Percentiles rank a stretch among this genome's conserved stretches.
These are phyloP conservation scores for Asterochloris erici DNA, from an alignment of 139 green algal species.

Conservation along the genomic window DNA sequence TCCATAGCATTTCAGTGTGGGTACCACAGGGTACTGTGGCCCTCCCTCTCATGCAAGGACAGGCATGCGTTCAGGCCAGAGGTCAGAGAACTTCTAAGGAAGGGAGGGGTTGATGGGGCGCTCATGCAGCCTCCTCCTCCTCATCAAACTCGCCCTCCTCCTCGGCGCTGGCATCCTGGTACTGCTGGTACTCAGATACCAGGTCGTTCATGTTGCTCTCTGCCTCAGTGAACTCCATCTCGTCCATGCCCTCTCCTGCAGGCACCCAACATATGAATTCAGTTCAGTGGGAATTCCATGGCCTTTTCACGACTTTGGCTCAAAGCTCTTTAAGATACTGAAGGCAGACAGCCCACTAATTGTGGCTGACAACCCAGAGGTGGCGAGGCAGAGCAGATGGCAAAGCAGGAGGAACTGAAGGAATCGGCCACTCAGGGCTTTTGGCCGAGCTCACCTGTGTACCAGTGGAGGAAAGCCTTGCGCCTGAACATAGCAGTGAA, in stretches of 20 bases:
- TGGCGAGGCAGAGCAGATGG: no score
- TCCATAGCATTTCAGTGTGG: no score
- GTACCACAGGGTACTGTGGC: no score
- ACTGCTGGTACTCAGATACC: conserved; percentile 88
- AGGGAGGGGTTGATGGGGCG: background rate
- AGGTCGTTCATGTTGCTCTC: conserved; percentile 92
- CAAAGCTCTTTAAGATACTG: background rate
- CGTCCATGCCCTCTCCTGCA: conserved; percentile 95
- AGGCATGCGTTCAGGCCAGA: background rate
- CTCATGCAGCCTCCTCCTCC: conserved; percentile 25
- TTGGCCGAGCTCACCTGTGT: conserved; percentile 42
- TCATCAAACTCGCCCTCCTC: conserved; percentile 51
- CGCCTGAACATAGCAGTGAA: conserved; percentile 97
- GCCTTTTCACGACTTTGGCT: background rate
- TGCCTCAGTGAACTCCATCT: conserved; percentile 99
- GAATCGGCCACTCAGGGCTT: no score
- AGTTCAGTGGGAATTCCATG: no score
- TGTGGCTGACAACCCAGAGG: background rate
- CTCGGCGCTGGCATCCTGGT: conserved; percentile 70
- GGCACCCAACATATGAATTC: background rate
- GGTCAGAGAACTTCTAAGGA: conserved; percentile 8
- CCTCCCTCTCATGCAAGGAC: no score
- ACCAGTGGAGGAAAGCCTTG: conserved; percentile 86
- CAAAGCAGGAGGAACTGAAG: no score
- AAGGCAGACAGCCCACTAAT: background rate